These are phyloP conservation scores for Mitragyna speciosa DNA, from an alignment of 257 asterid species.

Conservation along the genomic window DNA sequence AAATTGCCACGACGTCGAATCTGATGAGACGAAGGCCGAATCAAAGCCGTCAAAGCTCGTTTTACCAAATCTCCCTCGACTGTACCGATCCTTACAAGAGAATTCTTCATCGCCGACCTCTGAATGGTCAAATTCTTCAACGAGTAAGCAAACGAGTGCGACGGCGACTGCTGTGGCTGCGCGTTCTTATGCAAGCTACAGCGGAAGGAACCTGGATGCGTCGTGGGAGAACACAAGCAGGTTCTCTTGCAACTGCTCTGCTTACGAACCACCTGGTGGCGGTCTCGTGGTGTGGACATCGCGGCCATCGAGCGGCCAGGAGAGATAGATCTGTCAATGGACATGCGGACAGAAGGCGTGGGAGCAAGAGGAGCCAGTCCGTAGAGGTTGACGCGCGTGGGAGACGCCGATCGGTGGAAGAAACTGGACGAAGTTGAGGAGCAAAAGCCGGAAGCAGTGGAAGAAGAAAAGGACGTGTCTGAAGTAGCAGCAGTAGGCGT, in stretches of 20 bases:
- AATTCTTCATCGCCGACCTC: constrained; percentile 90
- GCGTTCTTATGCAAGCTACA: constrained; percentile 75
- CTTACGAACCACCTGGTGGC: constrained; percentile 59
- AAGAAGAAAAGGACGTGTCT: constrained; percentile 47
- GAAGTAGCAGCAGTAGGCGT: constrained; percentile 31
- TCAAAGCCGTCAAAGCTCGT: constrained; percentile 73
- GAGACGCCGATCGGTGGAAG: constrained; percentile 69
- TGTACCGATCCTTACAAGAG: constrained; percentile 78
- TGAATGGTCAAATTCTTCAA: constrained; percentile 69
- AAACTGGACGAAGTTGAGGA: constrained; percentile 41
- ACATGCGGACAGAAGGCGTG: constrained; percentile 66
- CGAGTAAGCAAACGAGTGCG: constrained; percentile 49
- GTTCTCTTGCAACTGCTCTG: constrained; percentile 55
- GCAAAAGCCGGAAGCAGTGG: constrained; percentile 46
- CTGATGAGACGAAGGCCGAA: constrained; percentile 82
- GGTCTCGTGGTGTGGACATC: constrained; percentile 32
- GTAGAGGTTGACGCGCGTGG: constrained; percentile 80
- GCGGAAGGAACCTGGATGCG: constrained; percentile 89
- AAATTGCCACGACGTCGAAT: constrained; percentile 62
- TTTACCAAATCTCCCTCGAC: constrained; percentile 79
- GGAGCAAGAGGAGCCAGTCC: constrained; percentile 53
- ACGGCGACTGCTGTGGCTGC: constrained; percentile 27
- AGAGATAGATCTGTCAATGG: constrained; percentile 74
- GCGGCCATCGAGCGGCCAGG: constrained; percentile 58
- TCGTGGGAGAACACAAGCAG: constrained; percentile 85